These are phyloP conservation scores for Phytophthora sansomeana DNA, from an alignment of 352 stramenopile genomes.

Conservation along the genomic window DNA sequence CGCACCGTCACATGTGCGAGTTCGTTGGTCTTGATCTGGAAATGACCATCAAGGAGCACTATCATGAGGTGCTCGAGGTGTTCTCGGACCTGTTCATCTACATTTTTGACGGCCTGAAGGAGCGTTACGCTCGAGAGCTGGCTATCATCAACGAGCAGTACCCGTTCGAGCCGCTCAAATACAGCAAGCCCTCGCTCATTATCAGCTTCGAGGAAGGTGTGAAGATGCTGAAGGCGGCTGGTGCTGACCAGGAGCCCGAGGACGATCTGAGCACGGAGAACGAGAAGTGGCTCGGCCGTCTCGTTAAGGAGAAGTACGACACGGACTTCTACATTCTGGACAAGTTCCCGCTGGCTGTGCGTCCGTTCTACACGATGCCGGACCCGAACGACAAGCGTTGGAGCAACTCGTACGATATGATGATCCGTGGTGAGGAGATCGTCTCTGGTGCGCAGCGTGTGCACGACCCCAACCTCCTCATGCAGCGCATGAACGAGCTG, in stretches of 20 bases:
- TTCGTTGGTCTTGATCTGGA: constrained; percentile 99
- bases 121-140: constrained; percentile 95
- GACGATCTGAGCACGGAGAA: constrained; percentile 95
- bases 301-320: constrained; percentile 98
- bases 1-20: constrained; percentile 99
- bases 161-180: constrained; percentile 98
- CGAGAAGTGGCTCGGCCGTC: constrained; percentile 96
- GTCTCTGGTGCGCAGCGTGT: constrained; percentile 99
- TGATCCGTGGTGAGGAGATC: constrained; percentile 99
- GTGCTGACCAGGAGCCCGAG: constrained; percentile 75
- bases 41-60: constrained; percentile 99
- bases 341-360: constrained; percentile 98
- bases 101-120: constrained; percentile 99
- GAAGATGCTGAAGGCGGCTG: constrained; percentile 90
- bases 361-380: constrained; percentile 99
- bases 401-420: constrained; percentile 99
- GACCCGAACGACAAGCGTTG: constrained; percentile 94
- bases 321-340: constrained; percentile 99
- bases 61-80: constrained; percentile 98
- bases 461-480: constrained; percentile 96
- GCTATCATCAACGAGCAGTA: constrained; percentile 96
- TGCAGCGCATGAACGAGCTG: constrained; percentile 89
- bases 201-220: constrained; percentile 96
- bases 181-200: constrained; percentile 93
- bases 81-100: constrained; percentile 99